Base-by-base conservation (phyloP, 2,329 filamentous ascomycete genomes). In the Knoxdaviesia capensis region DNA sequence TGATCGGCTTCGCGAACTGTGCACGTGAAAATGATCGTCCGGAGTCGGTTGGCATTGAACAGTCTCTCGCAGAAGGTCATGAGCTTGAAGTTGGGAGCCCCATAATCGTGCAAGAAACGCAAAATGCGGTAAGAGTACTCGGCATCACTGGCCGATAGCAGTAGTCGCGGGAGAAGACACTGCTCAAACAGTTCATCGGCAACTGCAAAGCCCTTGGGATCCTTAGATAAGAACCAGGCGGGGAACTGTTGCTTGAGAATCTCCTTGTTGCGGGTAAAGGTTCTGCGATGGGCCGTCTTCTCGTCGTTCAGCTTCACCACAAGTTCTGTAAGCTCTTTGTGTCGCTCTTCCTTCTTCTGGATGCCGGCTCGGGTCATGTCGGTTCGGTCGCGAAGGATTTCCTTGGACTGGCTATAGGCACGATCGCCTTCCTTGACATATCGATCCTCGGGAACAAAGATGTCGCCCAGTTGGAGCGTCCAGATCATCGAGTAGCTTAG, bases 401-500 rank as follows among this genome's bases (percentile, higher is more conserved):
- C 68, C 33, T 74, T 66, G 39, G 80, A 70, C 52, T 80, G 75
- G 43, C 72, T 74, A 49, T 77, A 72, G 28, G 86, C 65, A 6
- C 75, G 69, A 20, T 74, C 71, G 34, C 78, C 76, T 53, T 92
- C 86, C 10, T 75, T 70, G 39, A 81, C 71, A 54, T 98, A 98
- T 46, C 79, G 81, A 33, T 75, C 69, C 46, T 74, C 74, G 1
- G 83, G 82, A 48, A 87, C 76, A 44, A 74, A 72, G 44, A 94
- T 65, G 54, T 98, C 88, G 38, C 81, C 77, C 3, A 92, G 69
- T 31, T 85, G 78, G 8, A 94, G 66, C 41, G 87, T 79, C 90
- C 90, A 98, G 59, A 98, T 98, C 0, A 81, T 82, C 37, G 82
- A 74, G 53, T 85, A 94, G 55, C 94, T 88, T 31, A 82, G 76